A percentile compares a stretch with the other conserved stretches of the same genome.
Evolutionary conservation across 768 basidiomycete genomes (phyloP).

Genomic region (Roridomyces roridus): DNA sequence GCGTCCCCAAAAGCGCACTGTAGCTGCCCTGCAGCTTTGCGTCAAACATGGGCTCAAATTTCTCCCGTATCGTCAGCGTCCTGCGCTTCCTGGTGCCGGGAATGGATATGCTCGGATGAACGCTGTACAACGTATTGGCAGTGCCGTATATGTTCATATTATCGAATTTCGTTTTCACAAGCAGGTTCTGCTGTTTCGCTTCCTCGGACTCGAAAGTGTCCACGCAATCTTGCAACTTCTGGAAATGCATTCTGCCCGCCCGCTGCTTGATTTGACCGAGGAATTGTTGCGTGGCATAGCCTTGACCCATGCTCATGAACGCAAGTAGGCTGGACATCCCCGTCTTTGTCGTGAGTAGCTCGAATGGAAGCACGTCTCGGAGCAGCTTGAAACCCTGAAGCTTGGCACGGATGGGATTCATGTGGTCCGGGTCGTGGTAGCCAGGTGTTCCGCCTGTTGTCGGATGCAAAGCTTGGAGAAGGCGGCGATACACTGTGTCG

Average conservation of each 20-base stretch:
- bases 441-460: neutral
- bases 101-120: too few species aligned
- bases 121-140: too few species aligned
- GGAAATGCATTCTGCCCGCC: too few species aligned
- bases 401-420: conserved; percentile 6
- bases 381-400: neutral
- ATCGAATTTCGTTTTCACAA: too few species aligned
- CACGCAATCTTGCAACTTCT: too few species aligned
- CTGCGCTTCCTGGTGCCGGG: too few species aligned
- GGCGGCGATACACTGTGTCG: neutral
- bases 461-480: conserved; percentile 1
- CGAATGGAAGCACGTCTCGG: neutral
- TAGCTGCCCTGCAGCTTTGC: neutral
- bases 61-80: neutral
- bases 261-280: neutral
- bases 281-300: neutral
- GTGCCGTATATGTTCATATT: too few species aligned
- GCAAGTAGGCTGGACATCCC: conserved; percentile 5
- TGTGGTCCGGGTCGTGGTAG: conserved; percentile 1
- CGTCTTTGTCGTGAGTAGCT: neutral
- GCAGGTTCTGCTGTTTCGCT: too few species aligned
- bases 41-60: conserved; percentile 3
- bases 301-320: conserved; percentile 11
- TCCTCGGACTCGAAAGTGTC: too few species aligned
- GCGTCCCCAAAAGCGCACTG: neutral